Evolutionary conservation across 2,329 filamentous ascomycete species (phyloP), one percentile per base, ranked within the genome.

Genomic region (Fusarium buxicola): DNA sequence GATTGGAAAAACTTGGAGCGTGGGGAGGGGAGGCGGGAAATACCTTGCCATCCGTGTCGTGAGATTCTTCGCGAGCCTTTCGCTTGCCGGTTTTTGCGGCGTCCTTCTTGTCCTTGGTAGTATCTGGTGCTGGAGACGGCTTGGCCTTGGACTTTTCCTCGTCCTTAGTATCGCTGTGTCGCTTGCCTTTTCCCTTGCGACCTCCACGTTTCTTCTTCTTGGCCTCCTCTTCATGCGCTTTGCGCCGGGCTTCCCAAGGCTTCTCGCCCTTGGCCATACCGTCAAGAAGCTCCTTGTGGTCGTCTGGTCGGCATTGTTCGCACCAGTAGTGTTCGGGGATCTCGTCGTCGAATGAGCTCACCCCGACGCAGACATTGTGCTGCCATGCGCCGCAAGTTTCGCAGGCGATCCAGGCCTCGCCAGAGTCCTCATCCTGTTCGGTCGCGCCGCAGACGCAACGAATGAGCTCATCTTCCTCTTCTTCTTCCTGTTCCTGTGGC

Each of bases 371-470:
- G 63, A 96, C 89, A 72, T 97, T 97, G 78, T 99, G 95, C 78
- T 99, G 95, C 95, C 95, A 99, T 36, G 90, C 94, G 44, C 87
- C 88, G 77, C 95, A 99, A 41, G 86, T 87, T 76, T 99, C 95
- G 80, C 95, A 99, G 60, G 91, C 92, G 71, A 99, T 97, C 93
- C 96, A 98, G 48, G 93, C 89, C 69, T 95, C 90, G 66, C 91
- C 92, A 12, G 92, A 89, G 68, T 96, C 92, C 68, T 94, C 92
- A 58, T 94, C 91, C 66, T 93, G 90, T 69, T 92, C 90, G 39
- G 91, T 91, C 57, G 92, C 90, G 67, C 95, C 94, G 73, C 94
- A 99, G 45, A 97, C 91, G 76, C 94, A 99, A 67, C 94, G 90
- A 65, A 98, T 96, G 66, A 95, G 85, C 72, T 93, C 91, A 46